A percentile compares a stretch with the other conserved stretches of the same genome.
phyloP scores from a whole-genome alignment of 306 rosid species.

The Vigna radiata region DNA sequence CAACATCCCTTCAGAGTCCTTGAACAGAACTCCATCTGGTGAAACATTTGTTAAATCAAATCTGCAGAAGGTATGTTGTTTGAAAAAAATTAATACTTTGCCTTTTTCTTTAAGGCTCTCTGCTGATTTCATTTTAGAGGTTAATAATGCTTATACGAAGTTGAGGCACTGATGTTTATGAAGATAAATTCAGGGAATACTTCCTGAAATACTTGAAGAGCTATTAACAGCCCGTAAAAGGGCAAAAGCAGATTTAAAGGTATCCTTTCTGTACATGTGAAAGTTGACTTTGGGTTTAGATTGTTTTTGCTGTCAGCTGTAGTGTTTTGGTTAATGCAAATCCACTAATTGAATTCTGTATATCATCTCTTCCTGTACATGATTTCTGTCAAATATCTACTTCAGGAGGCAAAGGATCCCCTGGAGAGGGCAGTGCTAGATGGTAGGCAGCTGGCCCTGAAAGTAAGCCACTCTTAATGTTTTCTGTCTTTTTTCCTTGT shows the following conservation, averaged over 20 bases:
- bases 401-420: constrained; percentile 92
- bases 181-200: constrained; percentile 78
- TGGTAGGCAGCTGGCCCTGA: constrained; percentile 93
- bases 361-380: constrained; percentile 37
- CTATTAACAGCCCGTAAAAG: constrained; percentile 88
- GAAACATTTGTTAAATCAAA: constrained; percentile 86
- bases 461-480: constrained; percentile 56
- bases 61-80: constrained; percentile 74
- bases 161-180: constrained; percentile 34
- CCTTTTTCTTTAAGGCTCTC: constrained; percentile 23
- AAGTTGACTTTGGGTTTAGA: constrained; percentile 9
- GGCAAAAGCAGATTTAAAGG: constrained; percentile 98
- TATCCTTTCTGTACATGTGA: constrained; percentile 43
- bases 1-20: constrained; percentile 80
- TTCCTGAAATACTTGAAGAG: constrained; percentile 99
- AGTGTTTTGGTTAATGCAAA: constrained; percentile 22
- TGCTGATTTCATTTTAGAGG: constrained; percentile 29
- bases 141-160: constrained; percentile 31
- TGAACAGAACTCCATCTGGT: constrained; percentile 96
- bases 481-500: constrained; percentile 11
- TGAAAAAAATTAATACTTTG: neutral
- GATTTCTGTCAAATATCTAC: constrained; percentile 31
- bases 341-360: constrained; percentile 32
- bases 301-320: constrained; percentile 24
- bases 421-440: constrained; percentile 96